These are phyloP conservation scores for Phytophthora ramorum DNA, from an alignment of 352 stramenopile genomes.

Conservation along the genomic window DNA sequence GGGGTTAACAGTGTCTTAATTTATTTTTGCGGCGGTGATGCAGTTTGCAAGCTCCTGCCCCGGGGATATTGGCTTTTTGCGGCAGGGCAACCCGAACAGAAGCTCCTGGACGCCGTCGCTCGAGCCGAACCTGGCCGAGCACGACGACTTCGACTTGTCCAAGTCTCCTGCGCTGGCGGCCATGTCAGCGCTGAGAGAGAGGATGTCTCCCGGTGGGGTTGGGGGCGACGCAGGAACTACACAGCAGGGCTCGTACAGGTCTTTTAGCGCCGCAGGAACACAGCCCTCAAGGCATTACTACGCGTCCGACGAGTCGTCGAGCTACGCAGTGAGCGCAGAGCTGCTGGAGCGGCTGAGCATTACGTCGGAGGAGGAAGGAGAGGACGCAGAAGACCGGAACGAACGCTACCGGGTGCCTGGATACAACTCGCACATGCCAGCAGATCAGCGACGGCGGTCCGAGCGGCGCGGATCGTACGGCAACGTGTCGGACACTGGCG, in stretches of 20 bases:
- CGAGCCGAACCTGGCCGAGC: constrained; percentile 26
- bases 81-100: constrained; percentile 38
- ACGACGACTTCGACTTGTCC: constrained; percentile 76
- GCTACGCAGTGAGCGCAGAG: constrained; percentile 41
- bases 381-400: constrained; percentile 28
- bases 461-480: constrained; percentile 64
- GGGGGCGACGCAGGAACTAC: constrained; percentile 16
- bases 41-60: constrained; percentile 79
- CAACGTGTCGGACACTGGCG: constrained; percentile 51
- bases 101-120: constrained; percentile 51
- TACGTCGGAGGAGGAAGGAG: constrained; percentile 42
- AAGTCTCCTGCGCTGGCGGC: constrained; percentile 71
- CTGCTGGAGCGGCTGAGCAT: constrained; percentile 45
- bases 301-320: constrained; percentile 40
- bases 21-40: not conserved
- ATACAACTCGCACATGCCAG: constrained; percentile 24
- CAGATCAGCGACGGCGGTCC: constrained; percentile 34
- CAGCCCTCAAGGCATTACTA: constrained; percentile 37
- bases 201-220: constrained; percentile 22
- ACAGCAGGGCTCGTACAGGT: constrained; percentile 31
- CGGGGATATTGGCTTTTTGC: constrained; percentile 67
- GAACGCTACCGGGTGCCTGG: constrained; percentile 36
- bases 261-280: constrained; percentile 27
- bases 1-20: not conserved
- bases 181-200: constrained; percentile 68